Base-by-base conservation (phyloP, 129 eudicot genomes). In the Glebionis coronaria region DNA sequence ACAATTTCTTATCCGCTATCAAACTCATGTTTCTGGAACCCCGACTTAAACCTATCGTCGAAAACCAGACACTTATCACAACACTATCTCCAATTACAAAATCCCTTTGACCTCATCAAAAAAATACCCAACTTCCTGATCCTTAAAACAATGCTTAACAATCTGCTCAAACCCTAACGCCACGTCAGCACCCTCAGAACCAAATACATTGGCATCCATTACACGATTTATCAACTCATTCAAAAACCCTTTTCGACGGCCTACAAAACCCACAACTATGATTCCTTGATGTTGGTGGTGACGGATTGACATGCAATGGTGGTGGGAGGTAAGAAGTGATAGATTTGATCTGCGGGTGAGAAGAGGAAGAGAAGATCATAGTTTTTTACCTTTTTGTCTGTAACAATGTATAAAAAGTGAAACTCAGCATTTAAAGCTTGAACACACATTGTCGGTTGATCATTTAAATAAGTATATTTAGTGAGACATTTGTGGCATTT, bases 211-310 rank as follows among this genome's bases (percentile, higher is more conserved):
- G 63, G 91, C 78, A 65, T 91, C 97, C 56, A 87, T 35, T n/a
- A 91, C 31, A 46, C 95, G 85, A 79, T 87, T 91, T 21, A 91
- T 84, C 18, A 91, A 78, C 46, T 87, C 84, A 28, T 84, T 69
- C 2, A 91, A 86, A 40, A 87, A 92, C 8, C 23, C 59, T 38
- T 60, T 61, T 6, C 86, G 85, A 53, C 73, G 72, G 4, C 92
- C 92, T 9, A 91, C 59, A 80, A 91, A 87, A 12, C 97, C 97
- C 44, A 91, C 95, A 9, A 87, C 97, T 18, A 85, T 90, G 40
- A 87, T 84, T 70, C 91, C 95, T 31, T 31, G 38, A 3, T 28
- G 71, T 77, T 57, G 35, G 60, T 21, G 29, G 62, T 64, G n/a
- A n/a, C n/a, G 71, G 63, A 49, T 44, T 46, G 58, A n/a, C n/a